These are phyloP conservation scores for Lentinus tigrinus DNA, from an alignment of 768 basidiomycete species.

Conservation along the genomic window DNA sequence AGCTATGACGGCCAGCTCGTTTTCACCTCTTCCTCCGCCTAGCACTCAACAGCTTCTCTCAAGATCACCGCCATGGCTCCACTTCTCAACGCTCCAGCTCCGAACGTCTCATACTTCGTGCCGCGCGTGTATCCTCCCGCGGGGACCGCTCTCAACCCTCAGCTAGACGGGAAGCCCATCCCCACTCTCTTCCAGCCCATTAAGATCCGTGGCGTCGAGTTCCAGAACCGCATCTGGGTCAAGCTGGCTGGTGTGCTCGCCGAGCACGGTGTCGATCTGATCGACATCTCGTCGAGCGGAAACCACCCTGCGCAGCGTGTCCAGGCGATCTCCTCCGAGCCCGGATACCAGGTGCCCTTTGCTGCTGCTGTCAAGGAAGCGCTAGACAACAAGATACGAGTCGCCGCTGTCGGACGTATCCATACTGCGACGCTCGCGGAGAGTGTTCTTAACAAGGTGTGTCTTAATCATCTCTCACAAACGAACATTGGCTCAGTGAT, in stretches of 20 bases:
- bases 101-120: constrained; percentile 44
- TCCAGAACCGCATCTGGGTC: constrained; percentile 30
- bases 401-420: constrained; percentile 58
- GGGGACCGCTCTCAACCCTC: constrained; percentile 43
- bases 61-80: too few species aligned
- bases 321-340: constrained; percentile 33
- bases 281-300: constrained; percentile 72
- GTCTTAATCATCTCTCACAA: too few species aligned
- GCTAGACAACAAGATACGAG: constrained; percentile 40
- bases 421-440: constrained; percentile 58
- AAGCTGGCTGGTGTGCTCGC: constrained; percentile 43
- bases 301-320: constrained; percentile 39
- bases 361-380: constrained; percentile 40
- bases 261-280: constrained; percentile 66
- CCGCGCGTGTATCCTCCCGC: constrained; percentile 44
- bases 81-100: constrained; percentile 38
- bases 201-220: constrained; percentile 36
- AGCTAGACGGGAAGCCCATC: constrained; percentile 37
- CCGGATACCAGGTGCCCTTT: constrained; percentile 18
- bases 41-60: too few species aligned
- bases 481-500: too few species aligned
- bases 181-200: constrained; percentile 54
- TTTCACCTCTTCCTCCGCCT: too few species aligned
- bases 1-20: too few species aligned
- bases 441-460: constrained; percentile 46